Base-by-base conservation (phyloP, 116 monocot species). In the Phalaenopsis hybrid region DNA sequence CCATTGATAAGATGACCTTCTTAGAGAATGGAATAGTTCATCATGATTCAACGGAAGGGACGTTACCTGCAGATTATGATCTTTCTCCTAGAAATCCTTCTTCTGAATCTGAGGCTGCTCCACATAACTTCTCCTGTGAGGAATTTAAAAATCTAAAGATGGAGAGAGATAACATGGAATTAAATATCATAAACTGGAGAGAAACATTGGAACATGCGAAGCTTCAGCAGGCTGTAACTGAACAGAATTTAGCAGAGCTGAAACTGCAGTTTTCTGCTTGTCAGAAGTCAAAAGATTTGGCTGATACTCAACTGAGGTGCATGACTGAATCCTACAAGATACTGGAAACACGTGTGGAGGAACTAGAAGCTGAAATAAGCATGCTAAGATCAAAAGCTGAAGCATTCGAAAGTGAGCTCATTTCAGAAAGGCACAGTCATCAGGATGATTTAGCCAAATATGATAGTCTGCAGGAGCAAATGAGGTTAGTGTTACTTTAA, bases 321-420 rank as follows among this genome's bases (percentile, higher is more conserved):
- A 96, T 96, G 96, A 84, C 89, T 73, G 94, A 96, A 81, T 94
- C 94, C 16, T 96, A 96, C 77, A 91, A 90, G 80, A 84, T 83
- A 50, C 82, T 96, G 79, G 92, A 96, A 85, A 86, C 88, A 49
- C 87, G 72, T 12, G 76, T 81, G 15, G 65, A 73, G 31, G 90
- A 94, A 81, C 57, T 92, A 37, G 91, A 92, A 84, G 75, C 74
- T 74, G 94, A 96, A 82, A 82, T 90, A 48, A 79, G 76, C 41
- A 23, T 80, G 48, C 74, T 96, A 28, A 83, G 65, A 4, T 63
- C 85, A 41, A 90, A 91, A 86, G 69, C 78, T 3, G 90, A 96
- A 59, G 59, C 69, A 1, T 81, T 94, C 25, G 88, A 87, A 50
- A 80, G 79, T 21, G 94, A 96, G 82, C 91, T 96, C 77, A 74